Base-by-base conservation (phyloP, 805 yeast genomes). In the Nakazawaea ambrosiae region DNA sequence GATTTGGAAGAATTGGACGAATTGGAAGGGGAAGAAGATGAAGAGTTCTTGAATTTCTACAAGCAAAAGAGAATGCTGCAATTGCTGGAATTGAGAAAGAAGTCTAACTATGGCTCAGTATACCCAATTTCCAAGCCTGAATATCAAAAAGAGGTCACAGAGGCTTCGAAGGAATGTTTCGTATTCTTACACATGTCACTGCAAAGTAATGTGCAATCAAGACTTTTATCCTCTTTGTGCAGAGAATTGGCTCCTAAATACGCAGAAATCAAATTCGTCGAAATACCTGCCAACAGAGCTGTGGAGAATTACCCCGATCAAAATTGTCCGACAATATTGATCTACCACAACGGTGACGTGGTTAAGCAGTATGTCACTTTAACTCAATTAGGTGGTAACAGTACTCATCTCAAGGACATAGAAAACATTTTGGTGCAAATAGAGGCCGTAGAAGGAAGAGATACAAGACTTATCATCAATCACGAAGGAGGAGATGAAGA, bases 1-100 rank as follows among this genome's bases (percentile, higher is more conserved):
- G 78, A 78, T 45, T 51, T 90, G 19, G 86, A 82, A 26, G 97
- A 88, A 54, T 65, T 92, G 33, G 95, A 83, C 39, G 96, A 71
- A 43, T 60, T 89, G 30, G 97, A 90, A 55, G 96, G 81, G 48
- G 95, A 87, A 29, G 97, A 90, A 51, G 94, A 86, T 47, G 97
- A 88, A 48, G 97, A 86, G 7, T 90, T 90, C 49, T 61, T 92
- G 42, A 78, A 83, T 43, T 63, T 65, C 45, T 92, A 92, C 58
- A 80, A 87, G 46, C 72, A 70, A 45, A 81, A 84, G 54, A 68
- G 97, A 45, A 62, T 90, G 55, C 71, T 68, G n/a, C 94, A 90
- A 55, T 60, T 92, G 44, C 66, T 74, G 46, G 68, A 72, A 46
- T 56, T 84, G 49, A 74, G 72, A 31, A 63, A 72, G 24, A 65